phyloP scores from a whole-genome alignment of 176 grass and related monocot species.

The Ensete ventricosum region DNA sequence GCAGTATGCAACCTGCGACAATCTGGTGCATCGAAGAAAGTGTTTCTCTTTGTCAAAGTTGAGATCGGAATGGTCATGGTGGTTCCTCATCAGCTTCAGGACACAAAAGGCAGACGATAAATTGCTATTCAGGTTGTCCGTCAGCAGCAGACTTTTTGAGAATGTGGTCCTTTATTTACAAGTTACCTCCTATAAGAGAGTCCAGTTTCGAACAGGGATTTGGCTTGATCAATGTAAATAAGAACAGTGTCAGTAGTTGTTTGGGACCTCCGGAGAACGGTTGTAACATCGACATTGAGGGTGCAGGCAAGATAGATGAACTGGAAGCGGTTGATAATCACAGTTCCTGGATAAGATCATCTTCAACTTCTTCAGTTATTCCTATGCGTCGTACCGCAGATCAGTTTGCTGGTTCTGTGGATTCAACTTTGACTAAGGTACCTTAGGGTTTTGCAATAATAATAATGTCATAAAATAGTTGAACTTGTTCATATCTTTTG shows the following conservation, averaged over 20 bases:
- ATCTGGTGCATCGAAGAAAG: slow-evolving; percentile 61
- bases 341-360: slow-evolving; percentile 43
- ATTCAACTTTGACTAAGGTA: too few species aligned
- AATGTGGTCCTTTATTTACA: slow-evolving; percentile 63
- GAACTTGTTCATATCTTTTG: too few species aligned
- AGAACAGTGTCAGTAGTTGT: slow-evolving; percentile 42
- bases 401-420: too few species aligned
- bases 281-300: slow-evolving; percentile 31
- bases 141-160: slow-evolving; percentile 79
- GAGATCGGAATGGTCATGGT: slow-evolving; percentile 65
- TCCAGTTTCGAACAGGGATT: slow-evolving; percentile 53
- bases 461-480: too few species aligned
- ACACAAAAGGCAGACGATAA: slow-evolving; percentile 75
- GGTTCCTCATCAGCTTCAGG: slow-evolving; percentile 30
- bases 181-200: slow-evolving; percentile 55
- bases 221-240: slow-evolving; percentile 83
- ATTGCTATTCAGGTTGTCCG: slow-evolving; percentile 86
- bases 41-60: slow-evolving; percentile 71
- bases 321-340: slow-evolving; percentile 28
- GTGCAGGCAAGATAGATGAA: slow-evolving; percentile 22
- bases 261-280: slow-evolving; percentile 31
- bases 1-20: slow-evolving; percentile 55
- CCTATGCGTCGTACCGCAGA: too few species aligned
- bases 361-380: slow-evolving; percentile 11
- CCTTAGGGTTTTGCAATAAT: too few species aligned